phyloP scores from a whole-genome alignment of 257 asterid species.

The Apocynum venetum region DNA sequence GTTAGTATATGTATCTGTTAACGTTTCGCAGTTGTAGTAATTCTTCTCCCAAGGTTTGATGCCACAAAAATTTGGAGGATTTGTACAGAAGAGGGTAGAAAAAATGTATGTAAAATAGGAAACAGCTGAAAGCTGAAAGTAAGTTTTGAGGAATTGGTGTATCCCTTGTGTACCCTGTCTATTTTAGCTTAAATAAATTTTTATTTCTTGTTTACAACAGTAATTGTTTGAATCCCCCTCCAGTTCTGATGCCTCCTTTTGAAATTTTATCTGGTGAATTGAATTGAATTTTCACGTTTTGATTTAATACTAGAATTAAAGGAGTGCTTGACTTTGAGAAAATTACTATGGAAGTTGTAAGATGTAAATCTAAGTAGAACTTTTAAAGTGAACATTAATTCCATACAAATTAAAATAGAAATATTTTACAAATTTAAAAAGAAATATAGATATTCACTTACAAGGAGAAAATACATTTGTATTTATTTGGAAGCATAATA shows the following conservation, averaged over 20 bases:
- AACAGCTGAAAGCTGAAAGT: conserved; percentile 37
- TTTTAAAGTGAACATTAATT: no score
- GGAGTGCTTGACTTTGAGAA: no score
- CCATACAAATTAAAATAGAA: no score
- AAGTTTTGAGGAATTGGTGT: conserved; percentile 32
- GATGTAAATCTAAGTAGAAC: no score
- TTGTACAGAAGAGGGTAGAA: conserved; percentile 54
- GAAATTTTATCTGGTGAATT: background rate
- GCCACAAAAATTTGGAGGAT: conserved; percentile 37
- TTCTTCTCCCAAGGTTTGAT: conserved; percentile 19
- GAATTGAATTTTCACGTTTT: no score
- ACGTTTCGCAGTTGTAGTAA: conserved; percentile 10
- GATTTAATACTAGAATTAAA: no score
- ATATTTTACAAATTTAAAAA: no score
- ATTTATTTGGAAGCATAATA: no score
- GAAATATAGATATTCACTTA: no score
- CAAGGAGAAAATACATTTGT: no score
- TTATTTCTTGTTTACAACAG: background rate
- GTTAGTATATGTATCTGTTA: conserved; percentile 22
- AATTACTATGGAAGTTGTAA: no score
- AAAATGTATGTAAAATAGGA: conserved; percentile 28
- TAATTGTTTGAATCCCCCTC: background rate
- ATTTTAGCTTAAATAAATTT: conserved; percentile 15
- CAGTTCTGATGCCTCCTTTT: background rate
- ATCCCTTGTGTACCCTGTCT: conserved; percentile 14